Evolutionary conservation across 495 filamentous ascomycete species (phyloP).

Genomic region (Xylaria acuta): DNA sequence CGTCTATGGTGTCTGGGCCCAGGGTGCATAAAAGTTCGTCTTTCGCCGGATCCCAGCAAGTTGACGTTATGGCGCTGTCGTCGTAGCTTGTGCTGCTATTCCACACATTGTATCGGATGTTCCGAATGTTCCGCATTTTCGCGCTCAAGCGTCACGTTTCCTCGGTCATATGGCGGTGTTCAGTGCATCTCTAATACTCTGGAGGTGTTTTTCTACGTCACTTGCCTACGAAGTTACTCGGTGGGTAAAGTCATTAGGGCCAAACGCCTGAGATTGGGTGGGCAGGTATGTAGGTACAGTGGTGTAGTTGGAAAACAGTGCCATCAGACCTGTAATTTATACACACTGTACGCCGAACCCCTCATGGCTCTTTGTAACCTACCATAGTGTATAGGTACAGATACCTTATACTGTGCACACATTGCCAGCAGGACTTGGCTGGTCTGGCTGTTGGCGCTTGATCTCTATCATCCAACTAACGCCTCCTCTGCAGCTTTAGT

Average conservation of each 20-base stretch:
- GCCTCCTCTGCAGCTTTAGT: background rate
- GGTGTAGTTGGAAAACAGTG: constrained; percentile 6
- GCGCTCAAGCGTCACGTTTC: background rate
- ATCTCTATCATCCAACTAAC: background rate
- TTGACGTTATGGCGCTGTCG: constrained; percentile 62
- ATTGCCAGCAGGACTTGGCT: background rate
- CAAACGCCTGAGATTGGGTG: background rate
- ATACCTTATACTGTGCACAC: background rate
- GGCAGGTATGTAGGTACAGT: background rate
- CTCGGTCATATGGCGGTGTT: constrained; percentile 8
- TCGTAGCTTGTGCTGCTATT: constrained; percentile 50
- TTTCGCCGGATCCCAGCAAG: constrained; percentile 76
- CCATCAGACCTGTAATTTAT: background rate
- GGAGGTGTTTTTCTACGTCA: background rate
- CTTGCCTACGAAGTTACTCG: constrained; percentile 3
- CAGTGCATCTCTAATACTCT: constrained; percentile 19
- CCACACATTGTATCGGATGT: constrained; percentile 68
- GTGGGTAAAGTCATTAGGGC: constrained; percentile 19
- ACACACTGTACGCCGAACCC: background rate
- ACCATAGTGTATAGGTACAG: background rate
- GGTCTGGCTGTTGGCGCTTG: background rate
- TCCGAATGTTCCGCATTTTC: constrained; percentile 81
- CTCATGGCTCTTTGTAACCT: constrained; percentile 2
- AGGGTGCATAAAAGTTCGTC: constrained; percentile 76
- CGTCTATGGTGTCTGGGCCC: constrained; percentile 68